phyloP scores from a whole-genome alignment of 257 asterid genomes.

The Solanum raphanifolium region DNA sequence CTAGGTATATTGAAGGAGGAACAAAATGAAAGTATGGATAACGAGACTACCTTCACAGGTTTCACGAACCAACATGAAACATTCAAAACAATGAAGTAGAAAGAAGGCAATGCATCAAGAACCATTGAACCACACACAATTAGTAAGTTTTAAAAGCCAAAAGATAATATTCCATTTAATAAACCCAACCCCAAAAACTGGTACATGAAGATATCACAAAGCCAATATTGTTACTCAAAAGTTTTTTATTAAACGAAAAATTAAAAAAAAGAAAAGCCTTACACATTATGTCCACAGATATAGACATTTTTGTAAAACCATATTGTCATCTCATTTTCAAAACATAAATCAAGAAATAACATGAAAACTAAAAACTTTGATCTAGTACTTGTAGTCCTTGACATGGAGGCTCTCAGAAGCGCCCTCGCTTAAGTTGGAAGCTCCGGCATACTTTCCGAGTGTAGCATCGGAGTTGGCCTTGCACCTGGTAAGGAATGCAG shows the following conservation, averaged over 20 bases:
- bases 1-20: too few species aligned
- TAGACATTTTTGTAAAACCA: neutral
- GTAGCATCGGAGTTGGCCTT: conserved; percentile 64
- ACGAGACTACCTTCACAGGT: neutral
- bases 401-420: conserved; percentile 69
- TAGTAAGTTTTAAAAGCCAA: neutral
- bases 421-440: conserved; percentile 32
- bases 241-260: neutral
- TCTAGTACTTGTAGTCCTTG: conserved; percentile 51
- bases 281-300: neutral
- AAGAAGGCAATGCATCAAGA: neutral
- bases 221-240: neutral
- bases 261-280: neutral
- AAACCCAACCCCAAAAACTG: neutral
- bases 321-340: neutral
- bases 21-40: neutral
- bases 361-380: neutral
- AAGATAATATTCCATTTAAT: too few species aligned
- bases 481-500: conserved; percentile 38
- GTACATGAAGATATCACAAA: neutral
- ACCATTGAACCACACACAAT: neutral
- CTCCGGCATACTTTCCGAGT: conserved; percentile 47
- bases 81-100: neutral
- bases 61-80: neutral
- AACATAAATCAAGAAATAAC: neutral